Evolutionary conservation across 2,329 filamentous ascomycete species (phyloP).

Genomic region (Scopulariopsis brevicaulis): DNA sequence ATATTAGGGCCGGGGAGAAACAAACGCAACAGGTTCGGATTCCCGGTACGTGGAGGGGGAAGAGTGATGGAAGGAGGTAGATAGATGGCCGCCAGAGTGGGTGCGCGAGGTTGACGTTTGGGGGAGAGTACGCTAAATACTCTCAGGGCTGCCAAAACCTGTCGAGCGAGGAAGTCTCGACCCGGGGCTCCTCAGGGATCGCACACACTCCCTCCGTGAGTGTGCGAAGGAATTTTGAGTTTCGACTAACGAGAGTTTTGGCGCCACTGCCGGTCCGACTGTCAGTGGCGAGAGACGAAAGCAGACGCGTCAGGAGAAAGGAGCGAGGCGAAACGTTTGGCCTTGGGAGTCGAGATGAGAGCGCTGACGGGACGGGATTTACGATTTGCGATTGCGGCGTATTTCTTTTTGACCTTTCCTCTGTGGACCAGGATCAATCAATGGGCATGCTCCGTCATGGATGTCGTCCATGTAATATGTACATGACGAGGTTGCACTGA

Average conservation of each 20-base stretch:
- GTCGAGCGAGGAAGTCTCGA: background rate
- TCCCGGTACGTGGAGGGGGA: background rate
- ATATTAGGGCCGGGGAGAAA: background rate
- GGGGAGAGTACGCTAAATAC: background rate
- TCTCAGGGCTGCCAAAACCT: background rate
- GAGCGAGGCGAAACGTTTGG: background rate
- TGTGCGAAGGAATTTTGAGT: background rate
- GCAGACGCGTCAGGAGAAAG: background rate
- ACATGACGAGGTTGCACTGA: background rate
- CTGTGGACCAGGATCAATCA: background rate
- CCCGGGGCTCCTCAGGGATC: background rate
- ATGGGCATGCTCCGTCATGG: background rate
- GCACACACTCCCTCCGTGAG: background rate
- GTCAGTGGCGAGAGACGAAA: conserved; percentile 2
- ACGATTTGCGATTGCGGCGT: background rate
- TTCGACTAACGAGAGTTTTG: conserved; percentile 1
- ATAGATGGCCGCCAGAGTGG: background rate
- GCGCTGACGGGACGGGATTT: background rate
- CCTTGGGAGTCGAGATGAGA: background rate
- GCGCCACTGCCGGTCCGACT: conserved; percentile 4
- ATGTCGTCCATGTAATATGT: background rate
- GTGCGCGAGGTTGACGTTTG: background rate
- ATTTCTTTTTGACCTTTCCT: background rate
- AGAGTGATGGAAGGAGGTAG: conserved; percentile 8
- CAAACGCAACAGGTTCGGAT: background rate